Base-by-base conservation (phyloP, 2,329 filamentous ascomycete genomes). In the Gnomoniopsis smithogilvyi region DNA sequence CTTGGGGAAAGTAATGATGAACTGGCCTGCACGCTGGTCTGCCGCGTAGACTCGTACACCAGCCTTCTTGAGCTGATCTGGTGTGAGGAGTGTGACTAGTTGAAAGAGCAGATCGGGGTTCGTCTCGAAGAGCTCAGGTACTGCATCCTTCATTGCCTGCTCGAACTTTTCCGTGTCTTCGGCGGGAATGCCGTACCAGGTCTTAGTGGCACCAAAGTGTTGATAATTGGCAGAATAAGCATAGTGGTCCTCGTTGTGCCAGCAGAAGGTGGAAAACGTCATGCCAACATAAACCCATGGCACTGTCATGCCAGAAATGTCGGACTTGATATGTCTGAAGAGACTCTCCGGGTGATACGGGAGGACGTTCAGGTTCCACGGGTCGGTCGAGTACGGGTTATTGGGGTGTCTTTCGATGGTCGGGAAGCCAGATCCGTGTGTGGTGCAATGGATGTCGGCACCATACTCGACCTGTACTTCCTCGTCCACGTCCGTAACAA, bases 181-280 rank as follows among this genome's bases (percentile, higher is more conserved):
- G 15, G 90, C 94, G 0, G 95, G 95, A 65, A 99, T 97, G 3
- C 95, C 95, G 68, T 99, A 99, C 95, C 95, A 99, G 0, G 95
- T 99, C 77, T 99, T 99, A 1, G 95, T 99, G 1, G 93, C 92
- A 11, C 95, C 95, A 68, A 99, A 96, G 68, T 99, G 95, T 72
- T 99, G 95, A 68, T 98, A 99, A 66, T 99, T 99, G 54, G 95
- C 90, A 0, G 95, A 99, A 71, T 98, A 99, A 2, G 95, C 89
- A 70, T 96, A 97, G 70, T 99, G 95, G 68, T 99, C 95, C 69
- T 99, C 95, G 64, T 96, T 97, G 72, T 99, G 95, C 95, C 95
- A 99, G 74, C 95, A 99, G 70, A 99, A 99, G 0, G 95, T 98
- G 0, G 95, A 99, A 72, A 99, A 99, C 43, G 96, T 96, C 95